These are phyloP conservation scores for Spergularia azorica DNA, from an alignment of 179 eudicot genomes.

Conservation along the genomic window DNA sequence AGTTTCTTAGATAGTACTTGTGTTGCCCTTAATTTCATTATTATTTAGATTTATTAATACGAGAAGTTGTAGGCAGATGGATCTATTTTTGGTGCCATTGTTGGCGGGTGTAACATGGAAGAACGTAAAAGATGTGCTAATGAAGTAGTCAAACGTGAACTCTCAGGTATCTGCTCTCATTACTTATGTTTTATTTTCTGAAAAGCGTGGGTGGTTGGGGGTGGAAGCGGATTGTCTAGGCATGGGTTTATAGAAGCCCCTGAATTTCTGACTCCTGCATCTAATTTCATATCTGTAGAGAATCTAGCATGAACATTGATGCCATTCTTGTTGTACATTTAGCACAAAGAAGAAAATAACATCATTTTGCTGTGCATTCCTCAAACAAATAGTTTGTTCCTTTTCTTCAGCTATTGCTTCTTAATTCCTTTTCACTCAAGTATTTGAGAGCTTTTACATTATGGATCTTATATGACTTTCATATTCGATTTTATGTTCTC, in stretches of 20 bases:
- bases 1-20: background rate
- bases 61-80: conserved; percentile 52
- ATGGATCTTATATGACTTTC: background rate
- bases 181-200: background rate
- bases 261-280: background rate
- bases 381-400: background rate
- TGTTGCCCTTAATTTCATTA: background rate
- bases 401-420: background rate
- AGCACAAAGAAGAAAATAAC: background rate
- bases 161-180: conserved; percentile 50
- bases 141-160: conserved; percentile 71
- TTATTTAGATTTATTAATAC: conserved; percentile 21
- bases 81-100: conserved; percentile 75
- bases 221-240: too few species aligned
- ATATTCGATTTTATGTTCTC: background rate
- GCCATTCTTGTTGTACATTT: background rate
- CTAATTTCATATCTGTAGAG: background rate
- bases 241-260: background rate
- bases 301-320: background rate
- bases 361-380: background rate
- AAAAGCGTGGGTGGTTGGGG: background rate
- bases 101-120: conserved; percentile 71
- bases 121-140: conserved; percentile 64
- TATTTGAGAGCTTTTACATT: background rate
- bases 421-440: background rate